Evolutionary conservation across 495 filamentous ascomycete species (phyloP).

Genomic region (Penicillium nucicola): DNA sequence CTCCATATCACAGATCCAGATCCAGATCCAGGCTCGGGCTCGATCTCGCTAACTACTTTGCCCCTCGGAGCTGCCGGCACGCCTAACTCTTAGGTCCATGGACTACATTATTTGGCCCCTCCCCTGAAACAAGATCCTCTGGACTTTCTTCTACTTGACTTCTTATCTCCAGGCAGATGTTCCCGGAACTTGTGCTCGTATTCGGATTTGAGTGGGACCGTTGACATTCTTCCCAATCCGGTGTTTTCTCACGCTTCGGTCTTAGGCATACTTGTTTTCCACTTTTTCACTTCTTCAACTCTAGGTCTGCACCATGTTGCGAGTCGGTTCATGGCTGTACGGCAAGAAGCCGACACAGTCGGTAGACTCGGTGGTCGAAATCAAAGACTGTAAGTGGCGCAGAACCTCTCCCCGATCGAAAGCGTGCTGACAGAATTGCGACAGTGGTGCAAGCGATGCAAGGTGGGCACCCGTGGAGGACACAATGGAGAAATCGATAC

Average conservation of each 20-base stretch:
- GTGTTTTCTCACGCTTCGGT: conserved; percentile 11
- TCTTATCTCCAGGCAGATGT: conserved; percentile 13
- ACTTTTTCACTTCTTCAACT: background rate
- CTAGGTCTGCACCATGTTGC: conserved; percentile 29
- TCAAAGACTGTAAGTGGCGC: conserved; percentile 53
- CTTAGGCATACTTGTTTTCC: background rate
- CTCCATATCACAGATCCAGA: no score
- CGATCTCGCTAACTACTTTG: background rate
- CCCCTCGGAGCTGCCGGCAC: conserved; percentile 12
- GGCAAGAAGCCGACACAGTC: conserved; percentile 55
- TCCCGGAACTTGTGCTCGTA: conserved; percentile 18
- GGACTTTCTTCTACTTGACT: conserved; percentile 3
- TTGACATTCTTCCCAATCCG: conserved; percentile 33
- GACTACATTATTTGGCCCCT: conserved; percentile 20
- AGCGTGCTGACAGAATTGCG: conserved; percentile 19
- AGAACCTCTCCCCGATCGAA: background rate
- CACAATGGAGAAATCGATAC: background rate
- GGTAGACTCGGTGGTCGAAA: conserved; percentile 56
- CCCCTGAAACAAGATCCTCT: no score
- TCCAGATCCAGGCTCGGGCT: no score
- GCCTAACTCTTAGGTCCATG: conserved; percentile 5
- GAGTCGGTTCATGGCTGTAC: conserved; percentile 55
- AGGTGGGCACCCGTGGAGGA: conserved; percentile 35
- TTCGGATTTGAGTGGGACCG: conserved; percentile 22
- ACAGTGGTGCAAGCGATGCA: conserved; percentile 63